A percentile compares a stretch with the other conserved stretches of the same genome.
Conservation (phyloP, 805 yeast species). For the Metschnikowia matae region DNA sequence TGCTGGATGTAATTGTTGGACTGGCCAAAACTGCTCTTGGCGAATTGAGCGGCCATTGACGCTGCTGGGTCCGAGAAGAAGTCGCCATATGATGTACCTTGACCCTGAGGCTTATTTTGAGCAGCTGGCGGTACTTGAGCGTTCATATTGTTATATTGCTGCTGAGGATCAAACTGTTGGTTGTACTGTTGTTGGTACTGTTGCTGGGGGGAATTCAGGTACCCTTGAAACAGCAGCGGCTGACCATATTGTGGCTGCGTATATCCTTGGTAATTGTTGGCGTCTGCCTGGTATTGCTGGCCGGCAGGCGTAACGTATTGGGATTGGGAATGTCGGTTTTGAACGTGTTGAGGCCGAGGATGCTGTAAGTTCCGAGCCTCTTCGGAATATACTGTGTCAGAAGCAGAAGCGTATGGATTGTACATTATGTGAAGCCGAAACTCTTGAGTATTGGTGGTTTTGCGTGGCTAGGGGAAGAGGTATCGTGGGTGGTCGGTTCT, state of each 20-base stretch:
- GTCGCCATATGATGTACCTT: conserved; percentile 23
- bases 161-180: conserved; percentile 14
- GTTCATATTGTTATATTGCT: conserved; percentile 8
- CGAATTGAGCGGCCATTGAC: conserved; percentile 81
- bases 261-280: conserved; percentile 10
- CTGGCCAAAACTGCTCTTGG: conserved; percentile 77
- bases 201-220: conserved; percentile 13
- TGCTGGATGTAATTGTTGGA: conserved; percentile 77
- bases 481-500: background rate
- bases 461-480: background rate
- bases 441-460: background rate
- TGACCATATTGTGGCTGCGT: conserved; percentile 16
- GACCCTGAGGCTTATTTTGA: conserved; percentile 19
- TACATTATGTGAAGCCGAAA: conserved; percentile 24
- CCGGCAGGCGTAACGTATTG: background rate
- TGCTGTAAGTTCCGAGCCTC: conserved; percentile 15
- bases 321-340: background rate
- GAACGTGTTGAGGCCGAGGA: conserved; percentile 19
- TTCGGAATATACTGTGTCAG: conserved; percentile 11
- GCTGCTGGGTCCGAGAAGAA: conserved; percentile 77
- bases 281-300: background rate
- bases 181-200: conserved; percentile 25
- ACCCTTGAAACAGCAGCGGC: conserved; percentile 13
- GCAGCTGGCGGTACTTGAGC: conserved; percentile 12
- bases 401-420: conserved; percentile 35